These are phyloP conservation scores for Mucor mucedo DNA, from an alignment of 371 early-diverging fungal genomes.

Conservation along the genomic window DNA sequence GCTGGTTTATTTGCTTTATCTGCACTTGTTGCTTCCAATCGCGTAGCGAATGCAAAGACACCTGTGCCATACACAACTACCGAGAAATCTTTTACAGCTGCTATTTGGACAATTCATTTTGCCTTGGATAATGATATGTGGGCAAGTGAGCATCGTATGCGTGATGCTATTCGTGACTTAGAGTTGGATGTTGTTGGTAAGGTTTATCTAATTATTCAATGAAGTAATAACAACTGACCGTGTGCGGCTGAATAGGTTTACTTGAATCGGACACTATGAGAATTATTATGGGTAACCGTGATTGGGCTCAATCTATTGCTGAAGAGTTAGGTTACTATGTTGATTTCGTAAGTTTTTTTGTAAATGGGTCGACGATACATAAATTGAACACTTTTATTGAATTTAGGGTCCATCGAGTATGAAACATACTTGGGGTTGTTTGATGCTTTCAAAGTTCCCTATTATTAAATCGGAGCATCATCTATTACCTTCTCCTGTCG, in stretches of 20 bases:
- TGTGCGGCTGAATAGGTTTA: constrained; percentile 45
- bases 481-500: constrained; percentile 80
- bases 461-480: constrained; percentile 76
- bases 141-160: constrained; percentile 77
- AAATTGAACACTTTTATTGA: constrained; percentile 9
- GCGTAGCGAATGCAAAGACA: constrained; percentile 35
- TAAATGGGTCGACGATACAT: constrained; percentile 18
- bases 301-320: constrained; percentile 80
- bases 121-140: constrained; percentile 86
- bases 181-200: constrained; percentile 81
- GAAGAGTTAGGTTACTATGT: constrained; percentile 80
- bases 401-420: constrained; percentile 71
- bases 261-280: constrained; percentile 83
- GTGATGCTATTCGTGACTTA: constrained; percentile 76
- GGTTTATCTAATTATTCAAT: neutral
- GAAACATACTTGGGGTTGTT: constrained; percentile 89
- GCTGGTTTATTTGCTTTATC: constrained; percentile 38
- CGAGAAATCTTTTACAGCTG: constrained; percentile 76
- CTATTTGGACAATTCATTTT: constrained; percentile 90
- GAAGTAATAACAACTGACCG: neutral
- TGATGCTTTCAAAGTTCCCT: constrained; percentile 86
- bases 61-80: constrained; percentile 69
- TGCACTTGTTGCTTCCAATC: constrained; percentile 40
- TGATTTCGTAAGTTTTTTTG: constrained; percentile 60
- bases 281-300: constrained; percentile 88